Base-by-base conservation (phyloP, 805 yeast genomes). In the Candida corydali region DNA sequence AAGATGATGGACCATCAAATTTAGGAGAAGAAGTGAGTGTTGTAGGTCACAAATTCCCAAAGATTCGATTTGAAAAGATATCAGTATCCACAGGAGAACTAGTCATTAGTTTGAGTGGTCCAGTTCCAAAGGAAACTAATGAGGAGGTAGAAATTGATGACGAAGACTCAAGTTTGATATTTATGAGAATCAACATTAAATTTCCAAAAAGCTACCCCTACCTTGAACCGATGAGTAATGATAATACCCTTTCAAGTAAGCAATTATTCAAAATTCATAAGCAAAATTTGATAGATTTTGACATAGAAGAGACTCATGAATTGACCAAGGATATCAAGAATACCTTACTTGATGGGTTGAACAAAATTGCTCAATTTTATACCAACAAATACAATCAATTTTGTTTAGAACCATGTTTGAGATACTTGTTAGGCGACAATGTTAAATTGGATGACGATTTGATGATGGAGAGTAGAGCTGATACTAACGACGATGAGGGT, bases 21-120 rank as follows among this genome's bases (percentile, higher is more conserved):
- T 59, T 91, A 17, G 96, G 96, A 5, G 96, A 89, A 57, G 98
- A 91, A 57, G 88, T 93, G 1, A 82, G 94, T 44, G 67, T 76
- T 12, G 87, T 88, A 5, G 95, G 96, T 2, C 88, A 82, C 47
- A 86, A 85, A 48, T 88, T 89, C 54, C 95, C 96, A 1, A 86
- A 83, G 47, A 73, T 93, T 3, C 65, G 80, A 2, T 88, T 93
- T 55, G 98, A 91, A 52, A 79, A 80, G 47, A 88, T 93, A 5
- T 80, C 93, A 2, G 95, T 91, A 0, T 78, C 94, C 0, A 82
- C 95, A 0, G 96, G 98, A 27, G 78, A 72, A 20, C 63, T 89
- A 38, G 77, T 79, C 3, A 57, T 93, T 9, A 80, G 94, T n/a
- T 58, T 93, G 36, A 75, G 80, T 44, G 97, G 97, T 0, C 69